A percentile compares a stretch with the other conserved stretches of the same genome.
Conservation (phyloP, 768 basidiomycete species). For the Cyclocybe aegerita region DNA sequence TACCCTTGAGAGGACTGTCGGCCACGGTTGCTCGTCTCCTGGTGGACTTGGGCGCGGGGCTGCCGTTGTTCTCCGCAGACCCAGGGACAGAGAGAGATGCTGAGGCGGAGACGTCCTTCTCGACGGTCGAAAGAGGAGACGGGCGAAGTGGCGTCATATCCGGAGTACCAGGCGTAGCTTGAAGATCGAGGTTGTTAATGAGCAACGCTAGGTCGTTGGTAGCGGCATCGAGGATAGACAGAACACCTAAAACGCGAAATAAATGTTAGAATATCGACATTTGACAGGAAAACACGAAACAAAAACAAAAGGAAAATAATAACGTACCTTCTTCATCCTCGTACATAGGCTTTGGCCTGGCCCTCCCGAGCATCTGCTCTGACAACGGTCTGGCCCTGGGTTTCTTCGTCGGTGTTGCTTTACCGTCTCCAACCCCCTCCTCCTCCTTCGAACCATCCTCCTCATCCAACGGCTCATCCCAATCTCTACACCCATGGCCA, state of each 20-base stretch:
- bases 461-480: constrained; percentile 14
- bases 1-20: constrained; percentile 39
- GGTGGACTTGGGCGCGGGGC: constrained; percentile 22
- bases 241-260: constrained; percentile 38
- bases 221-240: constrained; percentile 75
- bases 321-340: constrained; percentile 55
- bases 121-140: constrained; percentile 24
- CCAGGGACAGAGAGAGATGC: constrained; percentile 17
- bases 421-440: constrained; percentile 13
- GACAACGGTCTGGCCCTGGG: constrained; percentile 57
- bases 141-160: constrained; percentile 45
- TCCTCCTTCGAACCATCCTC: constrained; percentile 15
- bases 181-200: constrained; percentile 78
- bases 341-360: constrained; percentile 49
- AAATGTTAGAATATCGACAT: neutral
- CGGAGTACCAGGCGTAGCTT: constrained; percentile 67
- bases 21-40: constrained; percentile 23
- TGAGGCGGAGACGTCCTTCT: constrained; percentile 6
- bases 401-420: constrained; percentile 44
- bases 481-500: constrained; percentile 35
- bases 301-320: neutral
- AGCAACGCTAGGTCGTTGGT: constrained; percentile 78
- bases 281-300: neutral
- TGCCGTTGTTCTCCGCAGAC: constrained; percentile 13
- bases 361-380: constrained; percentile 55